phyloP scores from a whole-genome alignment of 1,139 yeast species.

The Candida sp. region DNA sequence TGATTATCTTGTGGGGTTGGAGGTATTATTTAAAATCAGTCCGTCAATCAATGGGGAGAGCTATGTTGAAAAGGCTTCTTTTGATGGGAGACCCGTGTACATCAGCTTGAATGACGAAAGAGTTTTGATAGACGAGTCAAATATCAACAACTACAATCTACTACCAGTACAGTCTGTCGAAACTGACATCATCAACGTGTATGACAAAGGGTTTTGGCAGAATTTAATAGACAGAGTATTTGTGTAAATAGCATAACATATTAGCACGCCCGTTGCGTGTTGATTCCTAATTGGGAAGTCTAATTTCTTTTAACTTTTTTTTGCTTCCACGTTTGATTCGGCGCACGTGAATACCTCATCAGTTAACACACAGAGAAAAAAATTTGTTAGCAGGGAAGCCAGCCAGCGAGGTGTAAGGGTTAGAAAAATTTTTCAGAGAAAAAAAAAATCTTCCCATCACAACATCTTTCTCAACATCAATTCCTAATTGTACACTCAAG shows the following conservation, averaged over 20 bases:
- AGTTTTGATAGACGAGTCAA: constrained; percentile 16
- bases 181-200: constrained; percentile 59
- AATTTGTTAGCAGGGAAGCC: not conserved
- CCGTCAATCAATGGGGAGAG: constrained; percentile 14
- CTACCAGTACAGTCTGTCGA: constrained; percentile 39
- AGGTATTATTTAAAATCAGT: constrained; percentile 28
- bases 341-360: constrained; percentile 11
- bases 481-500: constrained; percentile 3
- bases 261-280: not conserved
- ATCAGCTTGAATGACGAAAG: constrained; percentile 31
- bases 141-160: constrained; percentile 18
- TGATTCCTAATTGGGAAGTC: constrained; percentile 14
- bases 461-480: constrained; percentile 2
- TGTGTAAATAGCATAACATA: not conserved
- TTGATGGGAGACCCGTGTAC: constrained; percentile 22
- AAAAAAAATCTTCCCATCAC: constrained; percentile 5
- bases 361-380: constrained; percentile 3
- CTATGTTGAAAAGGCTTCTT: constrained; percentile 18
- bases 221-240: constrained; percentile 40
- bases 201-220: constrained; percentile 65
- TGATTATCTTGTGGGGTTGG: constrained; percentile 56
- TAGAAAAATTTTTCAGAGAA: not conserved
- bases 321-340: not conserved
- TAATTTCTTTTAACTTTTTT: not conserved
- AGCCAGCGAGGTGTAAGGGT: not conserved